Evolutionary conservation across 139 green algal species (phyloP), one percentile per base, ranked within the genome.

Genomic region (Coelastrella sp.): DNA sequence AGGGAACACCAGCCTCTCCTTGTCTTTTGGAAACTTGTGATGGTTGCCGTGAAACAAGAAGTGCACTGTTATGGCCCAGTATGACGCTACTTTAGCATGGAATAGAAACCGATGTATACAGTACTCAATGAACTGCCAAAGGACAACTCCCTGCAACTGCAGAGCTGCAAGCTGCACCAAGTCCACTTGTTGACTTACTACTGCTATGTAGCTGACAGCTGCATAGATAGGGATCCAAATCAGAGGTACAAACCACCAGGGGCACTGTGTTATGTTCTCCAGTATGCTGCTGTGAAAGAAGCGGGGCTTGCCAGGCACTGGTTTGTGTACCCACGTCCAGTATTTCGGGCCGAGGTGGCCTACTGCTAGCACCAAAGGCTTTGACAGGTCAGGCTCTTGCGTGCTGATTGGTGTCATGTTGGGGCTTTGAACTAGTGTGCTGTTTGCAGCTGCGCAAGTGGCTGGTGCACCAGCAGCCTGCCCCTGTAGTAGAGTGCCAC

Each of bases 1-100:
- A n/a, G 98, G 98, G 81, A 99, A 99, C 0, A 99, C 98, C 5
- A 99, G 94, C 3, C 98, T 92, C 57, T 95, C 75, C n/a, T 80
- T 77, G 89, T 99, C 98, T 80, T 94, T 93, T 5, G 98, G 98
- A 86, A 94, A 98, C 94, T 99, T 99, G 95, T 99, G 98, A 90
- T 99, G 98, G 91, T 95, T 98, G 58, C 98, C 98, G 75, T 99
- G 98, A 73, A 99, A 96, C 0, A 98, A 88, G 87, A 99, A 99
- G 90, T 99, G 98, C 0, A 98, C 73, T 2, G 95, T 96, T 91
- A 98, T 99, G 86, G 85, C 92, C 83, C 91, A 92, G 58, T 94
- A 95, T 61, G 75, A 92, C 20, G 78, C 89, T 3, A 94, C 85
- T 6, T 90, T 20, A 3, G 90, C 91, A 85, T 99, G 98, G 92